phyloP scores from a whole-genome alignment of 306 rosid species.

The Gleditsia sinensis region DNA sequence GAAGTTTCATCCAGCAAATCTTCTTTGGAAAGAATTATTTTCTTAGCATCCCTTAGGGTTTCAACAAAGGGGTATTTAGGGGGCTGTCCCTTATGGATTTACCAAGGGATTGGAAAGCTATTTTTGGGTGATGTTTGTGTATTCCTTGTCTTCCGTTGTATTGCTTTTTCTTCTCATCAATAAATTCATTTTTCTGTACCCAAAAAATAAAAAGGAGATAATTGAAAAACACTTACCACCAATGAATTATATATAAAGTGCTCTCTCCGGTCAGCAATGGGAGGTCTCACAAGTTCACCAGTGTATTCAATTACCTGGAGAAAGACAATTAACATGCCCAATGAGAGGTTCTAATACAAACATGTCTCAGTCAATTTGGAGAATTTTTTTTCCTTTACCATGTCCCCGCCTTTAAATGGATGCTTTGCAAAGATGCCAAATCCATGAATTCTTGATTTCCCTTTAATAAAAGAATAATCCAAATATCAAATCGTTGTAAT shows the following conservation, averaged over 20 bases:
- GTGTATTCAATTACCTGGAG: slow-evolving; percentile 90
- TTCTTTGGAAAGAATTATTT: background rate
- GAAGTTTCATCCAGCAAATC: background rate
- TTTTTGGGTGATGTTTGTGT: background rate
- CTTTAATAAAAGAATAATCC: slow-evolving; percentile 40
- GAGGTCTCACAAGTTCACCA: slow-evolving; percentile 96
- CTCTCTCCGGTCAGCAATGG: slow-evolving; percentile 97
- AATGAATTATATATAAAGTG: slow-evolving; percentile 91
- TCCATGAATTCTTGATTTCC: slow-evolving; percentile 99
- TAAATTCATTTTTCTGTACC: background rate
- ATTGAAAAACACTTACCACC: slow-evolving; percentile 69
- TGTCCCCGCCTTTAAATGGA: slow-evolving; percentile 98
- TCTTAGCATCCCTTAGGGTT: background rate
- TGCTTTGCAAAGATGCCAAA: slow-evolving; percentile 98
- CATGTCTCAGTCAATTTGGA: slow-evolving; percentile 24
- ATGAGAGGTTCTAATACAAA: slow-evolving; percentile 27
- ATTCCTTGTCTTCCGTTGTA: background rate
- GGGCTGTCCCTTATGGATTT: background rate
- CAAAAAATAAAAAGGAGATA: slow-evolving; percentile 12
- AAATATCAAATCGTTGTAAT: background rate
- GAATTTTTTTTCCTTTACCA: slow-evolving; percentile 59
- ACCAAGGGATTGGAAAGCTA: background rate
- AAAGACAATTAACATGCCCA: slow-evolving; percentile 23
- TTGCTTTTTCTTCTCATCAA: background rate
- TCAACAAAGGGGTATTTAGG: background rate